Percentiles rank a stretch among this genome's conserved stretches.
phyloP scores from a whole-genome alignment of 805 yeast species.

The Yamadazyma philogaea region DNA sequence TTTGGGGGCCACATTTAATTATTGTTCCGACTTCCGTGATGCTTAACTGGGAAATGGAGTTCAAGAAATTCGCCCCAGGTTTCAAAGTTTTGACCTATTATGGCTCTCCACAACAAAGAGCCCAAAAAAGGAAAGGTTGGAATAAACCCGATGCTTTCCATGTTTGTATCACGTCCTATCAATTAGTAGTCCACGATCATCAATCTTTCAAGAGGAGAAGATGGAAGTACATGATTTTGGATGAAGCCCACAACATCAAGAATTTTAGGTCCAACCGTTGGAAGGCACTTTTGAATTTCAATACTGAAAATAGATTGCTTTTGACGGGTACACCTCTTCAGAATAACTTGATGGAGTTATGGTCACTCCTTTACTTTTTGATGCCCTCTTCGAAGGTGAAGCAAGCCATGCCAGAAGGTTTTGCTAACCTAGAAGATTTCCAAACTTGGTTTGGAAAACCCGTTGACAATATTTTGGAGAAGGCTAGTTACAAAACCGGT shows the following conservation, averaged over 20 bases:
- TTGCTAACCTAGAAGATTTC: constrained; percentile 92
- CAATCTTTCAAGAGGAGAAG: constrained; percentile 85
- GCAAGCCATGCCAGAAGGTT: constrained; percentile 87
- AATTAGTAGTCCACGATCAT: constrained; percentile 95
- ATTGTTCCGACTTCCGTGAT: constrained; percentile 97
- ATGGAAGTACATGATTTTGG: constrained; percentile 96
- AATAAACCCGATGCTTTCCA: constrained; percentile 94
- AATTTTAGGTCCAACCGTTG: constrained; percentile 95
- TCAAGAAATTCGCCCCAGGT: constrained; percentile 97
- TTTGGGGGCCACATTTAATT: constrained; percentile 98
- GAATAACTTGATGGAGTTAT: constrained; percentile 88
- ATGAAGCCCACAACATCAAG: constrained; percentile 97
- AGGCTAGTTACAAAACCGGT: constrained; percentile 45
- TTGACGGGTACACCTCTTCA: constrained; percentile 97
- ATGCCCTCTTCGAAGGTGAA: constrained; percentile 84
- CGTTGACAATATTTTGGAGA: constrained; percentile 87
- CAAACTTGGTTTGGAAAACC: constrained; percentile 99
- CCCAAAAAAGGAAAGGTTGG: constrained; percentile 96
- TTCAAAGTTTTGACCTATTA: constrained; percentile 92
- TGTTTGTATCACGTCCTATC: constrained; percentile 95
- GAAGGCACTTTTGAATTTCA: constrained; percentile 93
- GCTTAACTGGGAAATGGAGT: constrained; percentile 99
- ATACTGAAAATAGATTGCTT: constrained; percentile 81
- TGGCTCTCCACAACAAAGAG: constrained; percentile 96
- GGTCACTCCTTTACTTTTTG: constrained; percentile 91